Conservation (phyloP, 306 rosid genomes). For the Betula pendula region DNA sequence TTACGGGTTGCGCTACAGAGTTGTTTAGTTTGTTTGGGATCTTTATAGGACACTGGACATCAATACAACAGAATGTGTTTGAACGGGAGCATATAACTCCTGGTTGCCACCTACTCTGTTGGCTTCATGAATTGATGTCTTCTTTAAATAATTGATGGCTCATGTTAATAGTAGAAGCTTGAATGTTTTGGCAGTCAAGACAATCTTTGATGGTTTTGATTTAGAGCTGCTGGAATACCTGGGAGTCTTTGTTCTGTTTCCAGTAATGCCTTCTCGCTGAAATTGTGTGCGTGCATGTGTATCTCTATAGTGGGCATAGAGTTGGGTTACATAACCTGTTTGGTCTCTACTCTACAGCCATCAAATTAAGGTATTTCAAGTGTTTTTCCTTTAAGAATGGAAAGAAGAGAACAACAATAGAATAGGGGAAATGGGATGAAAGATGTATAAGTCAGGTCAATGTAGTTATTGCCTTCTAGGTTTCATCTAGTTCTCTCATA, state of each 20-base stretch:
- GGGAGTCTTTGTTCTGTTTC: background rate
- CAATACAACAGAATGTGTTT: background rate
- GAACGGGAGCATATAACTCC: background rate
- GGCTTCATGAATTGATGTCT: background rate
- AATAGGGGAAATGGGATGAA: conserved; percentile 8
- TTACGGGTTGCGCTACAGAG: background rate
- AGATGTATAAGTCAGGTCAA: background rate
- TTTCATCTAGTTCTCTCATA: background rate
- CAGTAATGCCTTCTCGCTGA: background rate
- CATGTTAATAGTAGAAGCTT: background rate
- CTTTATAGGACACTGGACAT: background rate
- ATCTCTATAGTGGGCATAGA: background rate
- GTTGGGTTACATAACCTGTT: background rate
- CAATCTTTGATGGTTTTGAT: background rate
- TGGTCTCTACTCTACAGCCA: background rate
- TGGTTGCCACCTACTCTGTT: background rate
- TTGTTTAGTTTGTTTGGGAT: background rate
- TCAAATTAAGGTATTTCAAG: background rate
- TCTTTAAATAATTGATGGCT: background rate
- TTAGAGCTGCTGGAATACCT: background rate
- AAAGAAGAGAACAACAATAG: background rate
- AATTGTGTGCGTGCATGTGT: background rate
- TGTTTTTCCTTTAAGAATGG: background rate
- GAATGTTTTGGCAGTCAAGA: background rate
- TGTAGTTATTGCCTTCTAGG: background rate